Evolutionary conservation across 139 green algal genomes (phyloP), one percentile per base, ranked within the genome.

Genomic region (Chlorella vulgaris): DNA sequence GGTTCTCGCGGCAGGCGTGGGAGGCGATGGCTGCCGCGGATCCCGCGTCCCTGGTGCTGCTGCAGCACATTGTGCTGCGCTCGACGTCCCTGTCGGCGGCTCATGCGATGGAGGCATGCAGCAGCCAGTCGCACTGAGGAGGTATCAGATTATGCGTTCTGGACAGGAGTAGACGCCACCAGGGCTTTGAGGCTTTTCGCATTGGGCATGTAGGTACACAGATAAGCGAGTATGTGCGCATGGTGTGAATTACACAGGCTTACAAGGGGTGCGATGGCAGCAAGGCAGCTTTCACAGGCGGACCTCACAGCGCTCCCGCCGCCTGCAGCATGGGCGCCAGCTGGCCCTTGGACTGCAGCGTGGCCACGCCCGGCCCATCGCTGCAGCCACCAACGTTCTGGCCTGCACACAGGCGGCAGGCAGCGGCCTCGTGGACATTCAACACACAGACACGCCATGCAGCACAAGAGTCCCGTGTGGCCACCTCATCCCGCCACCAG

Each of bases 331-430:
- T 18, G 31, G 35, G 28, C 35, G 47, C 47, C 47, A 15, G 15
- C 47, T 58, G 47, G 15, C 47, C 13, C 47, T 58, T 28, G 55
- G 18, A 91, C 65, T 69, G 35, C 83, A 95, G 69, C 15, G 89
- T 90, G 58, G 88, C 78, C 15, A 94, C 63, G 3, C 91, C 91
- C 5, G 90, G 90, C 2, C 91, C 91, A 73, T 94, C 91, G 81
- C 94, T 94, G 85, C 91, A 94, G 15, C 91, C 91, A 40, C 91
- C 91, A 50, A 85, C 73, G 22, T 40, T 69, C 26, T 69, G 19
- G 62, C 38, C 43, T 7, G 21, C 24, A 63, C 69, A 47, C 26
- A 21, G 26, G 39, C 10, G n/a, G 47, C n/a, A n/a, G 3, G 2
- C 8, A 43, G 43, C 1, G n/a, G 69, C 18, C 39, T 10, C 65